Conservation (phyloP, 306 rosid species). For the cucumber (Cucumis sativus) region Cucumber_9930_V3 NC_026659.2:31810001-31810500, state of each 20-base stretch:
- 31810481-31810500: no score
- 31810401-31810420: no score
- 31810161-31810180: background rate
- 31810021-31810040: slow-evolving; percentile 92
- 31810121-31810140: background rate
- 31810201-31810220: background rate
- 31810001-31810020: slow-evolving; percentile 5
- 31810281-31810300: no score
- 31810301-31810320: no score
- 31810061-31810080: slow-evolving; percentile 83
- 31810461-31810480: no score
- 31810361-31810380: no score
- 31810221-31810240: background rate
- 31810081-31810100: slow-evolving; percentile 63
- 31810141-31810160: background rate
- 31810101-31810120: slow-evolving; percentile 4
- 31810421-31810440: no score
- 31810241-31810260: background rate
- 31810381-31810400: no score
- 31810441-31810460: no score
- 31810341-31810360: no score
- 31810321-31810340: no score
- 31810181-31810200: background rate
- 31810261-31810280: no score
- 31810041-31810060: slow-evolving; percentile 89